Evolutionary conservation across 2,329 filamentous ascomycete species (phyloP), one percentile per base, ranked within the genome.

Genomic region (Talaromyces funiculosus): DNA sequence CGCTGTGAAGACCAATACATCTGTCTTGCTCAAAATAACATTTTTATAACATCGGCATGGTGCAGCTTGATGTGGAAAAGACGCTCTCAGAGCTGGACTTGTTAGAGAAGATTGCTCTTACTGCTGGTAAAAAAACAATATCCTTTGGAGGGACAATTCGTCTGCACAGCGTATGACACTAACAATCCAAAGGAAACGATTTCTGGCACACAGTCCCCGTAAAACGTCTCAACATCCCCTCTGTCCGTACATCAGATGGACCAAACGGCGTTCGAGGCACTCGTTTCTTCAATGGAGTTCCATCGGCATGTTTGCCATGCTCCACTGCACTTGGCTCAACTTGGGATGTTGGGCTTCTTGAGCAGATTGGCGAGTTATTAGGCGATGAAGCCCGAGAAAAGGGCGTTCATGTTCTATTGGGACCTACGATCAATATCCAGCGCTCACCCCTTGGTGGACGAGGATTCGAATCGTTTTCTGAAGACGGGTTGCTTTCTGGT

Each of bases 401-500:
- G 68, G 89, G 88, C 5, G 87, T 88, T 29, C 82, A 91, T 62
- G 82, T 92, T 35, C 79, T 92, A 4, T 81, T 93, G 8, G 90
- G 87, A 0, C 90, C 89, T 2, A 92, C 90, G 0, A 86, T 92
- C 35, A 92, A 90, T 76, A 87, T 91, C 80, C 90, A 94, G 68
- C 84, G 90, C 16, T 89, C 89, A 54, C 90, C 90, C 0, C 80
- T 94, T 0, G 90, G 90, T n/a, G 90, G 90, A 18, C 83, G 90
- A 62, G 92, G 92, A 64, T 95, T 94, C 66, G 90, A 95, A 74
- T 92, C 90, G 0, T 94, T 92, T 72, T 91, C 89, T 0, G 90
- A 94, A 72, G 90, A 94, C 66, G 90, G 90, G 0, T 82, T 87
- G 9, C 80, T 95, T 4, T 90, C 89, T 0, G 89, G 89, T 33